phyloP scores from a whole-genome alignment of 2,329 filamentous ascomycete species.

The Xylariaceae sp. region DNA sequence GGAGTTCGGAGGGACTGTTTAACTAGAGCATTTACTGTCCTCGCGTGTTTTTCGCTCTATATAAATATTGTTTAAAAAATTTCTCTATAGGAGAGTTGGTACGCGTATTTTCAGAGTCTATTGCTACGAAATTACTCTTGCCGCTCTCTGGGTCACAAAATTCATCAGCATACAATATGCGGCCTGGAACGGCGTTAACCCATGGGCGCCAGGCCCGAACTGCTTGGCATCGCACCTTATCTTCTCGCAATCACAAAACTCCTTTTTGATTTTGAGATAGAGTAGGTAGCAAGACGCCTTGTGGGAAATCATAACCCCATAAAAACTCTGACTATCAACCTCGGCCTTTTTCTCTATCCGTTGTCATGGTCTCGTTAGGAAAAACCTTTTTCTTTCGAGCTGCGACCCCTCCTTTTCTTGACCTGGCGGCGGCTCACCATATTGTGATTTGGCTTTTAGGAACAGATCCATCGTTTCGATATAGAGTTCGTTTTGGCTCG shows the following conservation, averaged over 20 bases:
- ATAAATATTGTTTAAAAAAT: too few relatives aligned
- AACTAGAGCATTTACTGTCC: too few relatives aligned
- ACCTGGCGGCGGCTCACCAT: slow-evolving; percentile 7
- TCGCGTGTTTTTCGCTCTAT: too few relatives aligned
- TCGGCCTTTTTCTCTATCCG: slow-evolving; percentile 7
- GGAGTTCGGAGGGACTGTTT: too few relatives aligned
- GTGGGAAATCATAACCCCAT: neutral
- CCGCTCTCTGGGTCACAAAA: too few relatives aligned
- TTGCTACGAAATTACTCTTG: too few relatives aligned
- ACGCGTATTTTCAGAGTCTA: too few relatives aligned
- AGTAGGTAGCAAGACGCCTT: neutral
- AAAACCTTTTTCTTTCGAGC: neutral
- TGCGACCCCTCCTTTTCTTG: neutral
- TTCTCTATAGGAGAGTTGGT: too few relatives aligned
- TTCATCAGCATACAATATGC: too few relatives aligned
- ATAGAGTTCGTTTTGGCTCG: slow-evolving; percentile 54
- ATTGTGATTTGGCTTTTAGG: slow-evolving; percentile 21
- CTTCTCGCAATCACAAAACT: neutral
- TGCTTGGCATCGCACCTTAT: too few relatives aligned
- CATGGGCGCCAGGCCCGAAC: too few relatives aligned
- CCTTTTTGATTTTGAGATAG: neutral
- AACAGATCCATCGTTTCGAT: slow-evolving; percentile 55
- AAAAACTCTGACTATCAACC: neutral
- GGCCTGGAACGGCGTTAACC: too few relatives aligned
- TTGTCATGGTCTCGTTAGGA: neutral